Base-by-base conservation (phyloP, 192 early-diverging fungal genomes). In the Rhizoclosmatium globosum region DNA sequence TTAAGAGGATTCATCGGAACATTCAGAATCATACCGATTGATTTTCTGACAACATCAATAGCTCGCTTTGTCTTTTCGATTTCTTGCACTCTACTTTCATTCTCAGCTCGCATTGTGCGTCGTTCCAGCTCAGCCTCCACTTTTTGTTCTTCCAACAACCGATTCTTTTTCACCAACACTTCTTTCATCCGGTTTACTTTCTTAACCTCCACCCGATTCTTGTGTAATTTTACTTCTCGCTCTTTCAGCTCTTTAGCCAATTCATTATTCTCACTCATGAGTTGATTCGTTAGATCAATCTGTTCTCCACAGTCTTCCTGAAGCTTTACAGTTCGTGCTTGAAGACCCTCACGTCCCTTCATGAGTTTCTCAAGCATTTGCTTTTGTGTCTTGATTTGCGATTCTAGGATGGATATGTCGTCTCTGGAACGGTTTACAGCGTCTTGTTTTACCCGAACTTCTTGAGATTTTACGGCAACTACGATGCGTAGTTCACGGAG, bases 281-380 rank as follows among this genome's bases (percentile, higher is more conserved):
- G 62, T 58, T 87, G 77, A 19, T 69, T 81, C 13, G 90, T 85
- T 43, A 85, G 39, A 3, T 73, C 68, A 76, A 87, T 84, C 74
- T 91, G 90, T 71, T 89, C 87, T 61, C 89, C 85, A 50, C 83
- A 91, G 56, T 91, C 90, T 19, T 81, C 77, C 68, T 89, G 89
- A 17, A 90, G 77, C 77, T 91, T 90, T 13, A 79, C 69, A 4
- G 88, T 86, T 2, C 89, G 79, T 9, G 65, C 69, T 4, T 64
- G 80, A 47, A 91, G 71, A 7, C 59, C 76, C 62, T 91, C 90
- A 66, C 91, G 83, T 65, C 87, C 89, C 70, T 83, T 85, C 11
- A 79, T 23, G 2, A 91, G 79, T 74, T 91, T 90, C 45, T 90
- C 90, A 21, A 91, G 82, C 81, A 86, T 79, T 57, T 81, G 81